These are phyloP conservation scores for Saposhnikovia divaricata DNA, from an alignment of 129 eudicot species.

Conservation along the genomic window DNA sequence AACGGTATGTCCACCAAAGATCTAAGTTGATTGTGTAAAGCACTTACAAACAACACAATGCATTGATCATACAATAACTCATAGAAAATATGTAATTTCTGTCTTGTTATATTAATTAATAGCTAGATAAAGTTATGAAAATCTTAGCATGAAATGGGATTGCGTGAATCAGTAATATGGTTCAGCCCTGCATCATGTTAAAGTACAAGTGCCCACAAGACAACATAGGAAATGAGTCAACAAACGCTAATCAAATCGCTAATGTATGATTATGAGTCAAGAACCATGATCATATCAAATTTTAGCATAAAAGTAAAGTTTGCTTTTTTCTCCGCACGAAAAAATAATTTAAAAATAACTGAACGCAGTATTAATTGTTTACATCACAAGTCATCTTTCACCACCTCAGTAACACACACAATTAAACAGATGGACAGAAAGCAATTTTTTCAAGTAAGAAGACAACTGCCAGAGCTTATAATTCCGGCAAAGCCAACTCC, in stretches of 20 bases:
- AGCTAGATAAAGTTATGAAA: too few relatives aligned
- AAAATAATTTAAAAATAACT: too few relatives aligned
- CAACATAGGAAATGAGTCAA: not conserved
- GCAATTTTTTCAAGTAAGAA: not conserved
- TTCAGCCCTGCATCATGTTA: not conserved
- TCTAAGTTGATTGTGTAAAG: too few relatives aligned
- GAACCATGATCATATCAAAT: not conserved
- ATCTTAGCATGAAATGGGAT: too few relatives aligned
- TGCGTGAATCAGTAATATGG: too few relatives aligned
- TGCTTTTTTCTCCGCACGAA: too few relatives aligned
- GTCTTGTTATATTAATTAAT: too few relatives aligned
- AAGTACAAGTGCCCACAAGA: not conserved
- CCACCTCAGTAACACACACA: not conserved
- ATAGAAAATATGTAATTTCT: too few relatives aligned
- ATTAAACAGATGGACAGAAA: not conserved
- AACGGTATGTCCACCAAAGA: too few relatives aligned
- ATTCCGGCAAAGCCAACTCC: constrained; percentile 5
- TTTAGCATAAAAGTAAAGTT: not conserved
- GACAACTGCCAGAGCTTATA: not conserved
- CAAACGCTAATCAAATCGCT: not conserved
- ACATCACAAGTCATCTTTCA: not conserved
- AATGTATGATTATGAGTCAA: not conserved
- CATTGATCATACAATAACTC: too few relatives aligned
- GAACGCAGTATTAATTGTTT: not conserved
- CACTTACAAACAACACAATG: too few relatives aligned